These are phyloP conservation scores for Fusarium odoratissimum DNA, from an alignment of 2,329 filamentous ascomycete genomes.

Conservation along the genomic window DNA sequence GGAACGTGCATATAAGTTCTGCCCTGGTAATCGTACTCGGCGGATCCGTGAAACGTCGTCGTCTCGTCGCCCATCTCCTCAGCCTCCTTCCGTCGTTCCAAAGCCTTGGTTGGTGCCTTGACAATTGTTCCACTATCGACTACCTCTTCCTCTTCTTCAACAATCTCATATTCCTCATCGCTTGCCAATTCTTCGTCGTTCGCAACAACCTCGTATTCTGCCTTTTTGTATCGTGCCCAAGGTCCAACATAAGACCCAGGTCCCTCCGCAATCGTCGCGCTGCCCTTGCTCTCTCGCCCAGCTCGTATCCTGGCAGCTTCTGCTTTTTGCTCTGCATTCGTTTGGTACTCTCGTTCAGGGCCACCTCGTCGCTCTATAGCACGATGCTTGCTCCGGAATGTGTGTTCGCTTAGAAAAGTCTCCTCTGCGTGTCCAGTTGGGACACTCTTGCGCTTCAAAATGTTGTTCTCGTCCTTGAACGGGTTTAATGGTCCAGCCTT, in stretches of 20 bases:
- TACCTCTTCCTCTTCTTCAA: conserved; percentile 77
- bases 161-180: conserved; percentile 82
- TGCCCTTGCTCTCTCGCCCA: conserved; percentile 87
- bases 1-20: conserved; percentile 98
- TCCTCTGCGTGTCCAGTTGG: conserved; percentile 90
- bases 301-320: conserved; percentile 74
- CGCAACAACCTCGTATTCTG: conserved; percentile 78
- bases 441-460: conserved; percentile 81
- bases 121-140: conserved; percentile 73
- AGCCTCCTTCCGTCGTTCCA: conserved; percentile 67
- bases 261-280: conserved; percentile 85
- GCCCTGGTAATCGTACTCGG: conserved; percentile 92
- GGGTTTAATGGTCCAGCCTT: conserved; percentile 78
- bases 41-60: conserved; percentile 84
- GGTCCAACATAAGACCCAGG: conserved; percentile 91
- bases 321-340: conserved; percentile 72
- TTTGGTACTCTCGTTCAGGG: conserved; percentile 66
- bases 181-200: conserved; percentile 81
- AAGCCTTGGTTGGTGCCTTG: conserved; percentile 64
- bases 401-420: conserved; percentile 88
- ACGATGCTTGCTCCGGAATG: conserved; percentile 88
- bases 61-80: conserved; percentile 78
- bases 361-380: conserved; percentile 78
- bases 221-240: conserved; percentile 85
- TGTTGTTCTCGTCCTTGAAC: conserved; percentile 72